Evolutionary conservation across 2,329 filamentous ascomycete species (phyloP).

Genomic region (Torrubiella hemipterigena): DNA sequence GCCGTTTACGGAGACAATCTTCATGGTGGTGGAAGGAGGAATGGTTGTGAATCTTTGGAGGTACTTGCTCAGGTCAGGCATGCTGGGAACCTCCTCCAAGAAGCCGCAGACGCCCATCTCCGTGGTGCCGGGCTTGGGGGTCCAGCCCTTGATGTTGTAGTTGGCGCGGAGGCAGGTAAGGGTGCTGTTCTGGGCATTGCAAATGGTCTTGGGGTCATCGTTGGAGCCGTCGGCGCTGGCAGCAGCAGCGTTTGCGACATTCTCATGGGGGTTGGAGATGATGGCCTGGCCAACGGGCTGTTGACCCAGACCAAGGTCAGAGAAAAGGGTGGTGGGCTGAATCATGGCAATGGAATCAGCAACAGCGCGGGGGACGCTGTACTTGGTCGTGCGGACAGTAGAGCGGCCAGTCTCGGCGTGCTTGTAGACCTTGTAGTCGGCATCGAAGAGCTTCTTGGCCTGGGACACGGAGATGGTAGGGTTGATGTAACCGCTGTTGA

Average conservation of each 20-base stretch:
- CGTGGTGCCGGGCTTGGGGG: not conserved
- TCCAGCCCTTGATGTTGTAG: slow-evolving; percentile 5
- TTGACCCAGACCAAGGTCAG: slow-evolving; percentile 2
- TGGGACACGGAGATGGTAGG: slow-evolving; percentile 2
- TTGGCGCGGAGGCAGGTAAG: slow-evolving; percentile 5
- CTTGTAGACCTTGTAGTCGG: slow-evolving; percentile 5
- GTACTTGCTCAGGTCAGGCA: slow-evolving; percentile 3
- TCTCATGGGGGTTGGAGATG: not conserved
- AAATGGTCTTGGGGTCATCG: slow-evolving; percentile 1
- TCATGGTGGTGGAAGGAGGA: slow-evolving; percentile 2
- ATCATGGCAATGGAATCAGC: slow-evolving; percentile 5
- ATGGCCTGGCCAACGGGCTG: not conserved
- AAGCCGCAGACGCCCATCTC: slow-evolving; percentile 4
- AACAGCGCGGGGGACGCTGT: slow-evolving; percentile 4
- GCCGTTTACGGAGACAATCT: slow-evolving; percentile 1
- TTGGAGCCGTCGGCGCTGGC: no score
- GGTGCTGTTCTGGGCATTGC: slow-evolving; percentile 1
- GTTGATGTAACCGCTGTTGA: slow-evolving; percentile 2
- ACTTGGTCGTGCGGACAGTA: slow-evolving; percentile 6
- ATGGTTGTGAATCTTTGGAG: slow-evolving; percentile 2
- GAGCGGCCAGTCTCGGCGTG: slow-evolving; percentile 3
- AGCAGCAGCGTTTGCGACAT: not conserved
- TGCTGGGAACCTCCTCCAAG: slow-evolving; percentile 2
- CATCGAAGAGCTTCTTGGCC: slow-evolving; percentile 5
- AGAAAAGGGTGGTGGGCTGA: slow-evolving; percentile 7